Evolutionary conservation across 176 grass and related monocot genomes (phyloP).

Genomic region (Lolium perenne): DNA sequence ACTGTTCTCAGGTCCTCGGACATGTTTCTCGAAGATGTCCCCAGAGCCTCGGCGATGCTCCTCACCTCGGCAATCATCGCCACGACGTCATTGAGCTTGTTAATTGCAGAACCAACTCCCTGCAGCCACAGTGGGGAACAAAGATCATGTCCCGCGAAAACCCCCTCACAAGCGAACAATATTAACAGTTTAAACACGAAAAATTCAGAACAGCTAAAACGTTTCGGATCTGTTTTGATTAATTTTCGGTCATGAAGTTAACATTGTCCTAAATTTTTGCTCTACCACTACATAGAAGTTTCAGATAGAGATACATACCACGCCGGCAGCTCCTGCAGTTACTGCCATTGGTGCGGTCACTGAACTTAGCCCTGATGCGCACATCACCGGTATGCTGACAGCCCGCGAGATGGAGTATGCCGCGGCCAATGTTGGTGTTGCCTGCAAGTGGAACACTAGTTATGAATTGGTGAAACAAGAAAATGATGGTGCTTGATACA

Average conservation of each 20-base stretch:
- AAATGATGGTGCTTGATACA: background rate
- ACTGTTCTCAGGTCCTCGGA: conserved; percentile 50
- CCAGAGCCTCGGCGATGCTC: conserved; percentile 68
- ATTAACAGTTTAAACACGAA: background rate
- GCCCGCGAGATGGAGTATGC: conserved; percentile 89
- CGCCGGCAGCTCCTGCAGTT: conserved; percentile 82
- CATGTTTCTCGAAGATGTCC: conserved; percentile 31
- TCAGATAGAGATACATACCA: conserved; percentile 57
- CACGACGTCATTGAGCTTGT: conserved; percentile 77
- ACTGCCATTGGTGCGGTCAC: conserved; percentile 93
- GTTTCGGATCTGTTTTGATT: background rate
- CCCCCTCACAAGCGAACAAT: background rate
- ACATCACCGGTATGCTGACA: conserved; percentile 91
- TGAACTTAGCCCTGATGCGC: conserved; percentile 85
- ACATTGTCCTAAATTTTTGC: background rate
- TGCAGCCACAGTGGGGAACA: conserved; percentile 33
- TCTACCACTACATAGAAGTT: background rate
- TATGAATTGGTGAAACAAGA: background rate
- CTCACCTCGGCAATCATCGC: conserved; percentile 88
- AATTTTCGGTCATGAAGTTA: background rate
- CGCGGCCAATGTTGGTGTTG: conserved; percentile 86
- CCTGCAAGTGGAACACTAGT: conserved; percentile 42
- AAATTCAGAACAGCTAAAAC: background rate
- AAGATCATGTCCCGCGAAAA: background rate
- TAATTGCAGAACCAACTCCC: conserved; percentile 80